Conservation (phyloP, 140 eudicot species). For the Ambrosia hybrid region DNA sequence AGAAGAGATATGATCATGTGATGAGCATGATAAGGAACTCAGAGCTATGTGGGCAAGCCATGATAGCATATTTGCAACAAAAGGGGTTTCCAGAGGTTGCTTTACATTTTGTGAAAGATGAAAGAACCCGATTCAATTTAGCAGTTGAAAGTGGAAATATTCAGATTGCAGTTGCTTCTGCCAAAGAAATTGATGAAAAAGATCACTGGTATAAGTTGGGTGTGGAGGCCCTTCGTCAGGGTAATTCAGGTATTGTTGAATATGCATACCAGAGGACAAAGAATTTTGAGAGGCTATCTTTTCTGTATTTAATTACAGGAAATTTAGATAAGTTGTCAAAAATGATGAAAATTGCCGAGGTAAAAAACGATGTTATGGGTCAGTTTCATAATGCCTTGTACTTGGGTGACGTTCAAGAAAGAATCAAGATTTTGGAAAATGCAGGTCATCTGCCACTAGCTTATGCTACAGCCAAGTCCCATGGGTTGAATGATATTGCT, state of each 20-base stretch:
- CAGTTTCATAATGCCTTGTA: slow-evolving; percentile 63
- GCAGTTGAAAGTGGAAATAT: slow-evolving; percentile 88
- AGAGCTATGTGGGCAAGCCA: slow-evolving; percentile 81
- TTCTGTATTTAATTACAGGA: slow-evolving; percentile 72
- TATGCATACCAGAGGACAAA: slow-evolving; percentile 83
- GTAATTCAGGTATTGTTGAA: slow-evolving; percentile 83
- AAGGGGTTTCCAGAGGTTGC: slow-evolving; percentile 90
- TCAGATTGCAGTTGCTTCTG: slow-evolving; percentile 76
- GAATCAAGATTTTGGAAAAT: slow-evolving; percentile 51
- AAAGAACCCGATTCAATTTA: slow-evolving; percentile 64
- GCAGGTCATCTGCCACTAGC: slow-evolving; percentile 62
- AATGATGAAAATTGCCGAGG: slow-evolving; percentile 88
- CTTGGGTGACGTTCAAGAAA: slow-evolving; percentile 49
- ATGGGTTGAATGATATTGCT: slow-evolving; percentile 40
- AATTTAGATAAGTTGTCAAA: slow-evolving; percentile 68
- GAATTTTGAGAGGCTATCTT: slow-evolving; percentile 82
- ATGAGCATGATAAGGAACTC: slow-evolving; percentile 78
- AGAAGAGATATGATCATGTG: slow-evolving; percentile 71
- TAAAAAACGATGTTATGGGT: slow-evolving; percentile 68
- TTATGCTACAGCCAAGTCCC: slow-evolving; percentile 50
- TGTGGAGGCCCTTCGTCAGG: slow-evolving; percentile 91
- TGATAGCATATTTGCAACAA: slow-evolving; percentile 89
- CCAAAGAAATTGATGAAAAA: slow-evolving; percentile 80
- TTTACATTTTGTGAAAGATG: slow-evolving; percentile 82
- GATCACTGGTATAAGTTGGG: slow-evolving; percentile 87